phyloP scores from a whole-genome alignment of 2,329 filamentous ascomycete genomes.

The Mycosphaerella arachidis region DNA sequence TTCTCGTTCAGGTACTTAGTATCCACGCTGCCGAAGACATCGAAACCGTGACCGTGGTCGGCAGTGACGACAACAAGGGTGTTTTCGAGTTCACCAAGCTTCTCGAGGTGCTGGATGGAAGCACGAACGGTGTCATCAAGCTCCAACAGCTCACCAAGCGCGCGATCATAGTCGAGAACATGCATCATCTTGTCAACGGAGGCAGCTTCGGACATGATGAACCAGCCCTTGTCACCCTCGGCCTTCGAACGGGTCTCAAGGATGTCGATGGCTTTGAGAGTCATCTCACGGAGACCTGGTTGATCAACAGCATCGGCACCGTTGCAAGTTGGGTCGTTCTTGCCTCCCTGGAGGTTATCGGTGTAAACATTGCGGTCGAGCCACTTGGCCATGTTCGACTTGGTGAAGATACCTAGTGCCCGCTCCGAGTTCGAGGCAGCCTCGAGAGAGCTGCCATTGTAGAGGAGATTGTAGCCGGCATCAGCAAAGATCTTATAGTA shows the following conservation, averaged over 20 bases:
- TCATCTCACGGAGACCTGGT: conserved; percentile 85
- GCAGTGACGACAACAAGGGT: conserved; percentile 77
- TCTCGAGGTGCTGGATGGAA: conserved; percentile 65
- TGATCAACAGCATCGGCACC: conserved; percentile 64
- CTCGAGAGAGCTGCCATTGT: conserved; percentile 69
- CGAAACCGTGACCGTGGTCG: conserved; percentile 88
- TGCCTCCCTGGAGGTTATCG: conserved; percentile 60
- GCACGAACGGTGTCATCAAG: conserved; percentile 78
- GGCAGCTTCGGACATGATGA: conserved; percentile 82
- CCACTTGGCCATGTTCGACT: conserved; percentile 72
- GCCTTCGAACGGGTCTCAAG: conserved; percentile 53
- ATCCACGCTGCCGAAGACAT: conserved; percentile 77
- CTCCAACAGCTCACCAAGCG: conserved; percentile 78
- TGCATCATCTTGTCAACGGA: conserved; percentile 92
- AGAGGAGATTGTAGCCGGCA: conserved; percentile 65
- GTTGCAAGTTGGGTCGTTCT: conserved; percentile 65
- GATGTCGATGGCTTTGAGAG: conserved; percentile 55
- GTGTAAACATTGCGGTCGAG: conserved; percentile 78
- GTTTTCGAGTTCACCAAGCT: conserved; percentile 63
- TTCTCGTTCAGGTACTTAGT: conserved; percentile 69
- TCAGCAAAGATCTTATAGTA: conserved; percentile 68
- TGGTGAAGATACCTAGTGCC: conserved; percentile 73
- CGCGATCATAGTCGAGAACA: conserved; percentile 75
- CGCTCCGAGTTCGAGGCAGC: conserved; percentile 54
- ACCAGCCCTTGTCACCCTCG: conserved; percentile 60